phyloP scores from a whole-genome alignment of 106 monocot genomes.

The Xerophyta viscosa region DNA sequence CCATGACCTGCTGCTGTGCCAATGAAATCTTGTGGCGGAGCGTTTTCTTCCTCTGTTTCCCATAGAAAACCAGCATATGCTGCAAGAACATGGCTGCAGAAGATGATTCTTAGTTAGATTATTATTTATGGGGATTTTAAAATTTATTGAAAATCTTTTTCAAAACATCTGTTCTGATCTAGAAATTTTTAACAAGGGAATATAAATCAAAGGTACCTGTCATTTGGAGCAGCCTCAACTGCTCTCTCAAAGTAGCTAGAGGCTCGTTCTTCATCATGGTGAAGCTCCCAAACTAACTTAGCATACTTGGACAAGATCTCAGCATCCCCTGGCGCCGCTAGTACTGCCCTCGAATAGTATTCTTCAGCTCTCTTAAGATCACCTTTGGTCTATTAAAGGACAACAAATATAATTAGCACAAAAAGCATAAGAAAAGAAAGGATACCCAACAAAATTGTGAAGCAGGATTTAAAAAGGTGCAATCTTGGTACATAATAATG shows the following conservation, averaged over 20 bases:
- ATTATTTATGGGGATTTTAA: neutral
- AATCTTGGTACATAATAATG: too few species aligned
- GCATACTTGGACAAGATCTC: slow-evolving; percentile 71
- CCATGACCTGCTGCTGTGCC: slow-evolving; percentile 13
- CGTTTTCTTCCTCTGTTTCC: slow-evolving; percentile 25
- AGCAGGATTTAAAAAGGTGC: too few species aligned
- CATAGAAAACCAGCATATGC: slow-evolving; percentile 59
- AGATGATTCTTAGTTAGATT: neutral
- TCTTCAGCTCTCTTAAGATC: slow-evolving; percentile 57
- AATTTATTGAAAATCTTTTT: too few species aligned
- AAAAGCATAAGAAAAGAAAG: neutral
- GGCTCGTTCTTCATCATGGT: slow-evolving; percentile 58
- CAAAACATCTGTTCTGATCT: too few species aligned
- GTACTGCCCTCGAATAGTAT: slow-evolving; percentile 68
- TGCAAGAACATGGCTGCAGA: slow-evolving; percentile 44
- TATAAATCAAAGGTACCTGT: slow-evolving; percentile 30
- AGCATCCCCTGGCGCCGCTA: slow-evolving; percentile 64
- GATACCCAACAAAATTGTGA: neutral
- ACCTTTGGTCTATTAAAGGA: slow-evolving; percentile 29
- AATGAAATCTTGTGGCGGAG: neutral
- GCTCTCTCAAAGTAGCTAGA: slow-evolving; percentile 60
- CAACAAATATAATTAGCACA: neutral
- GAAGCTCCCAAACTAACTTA: slow-evolving; percentile 64
- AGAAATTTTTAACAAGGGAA: too few species aligned
- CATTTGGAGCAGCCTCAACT: slow-evolving; percentile 40